Base-by-base conservation (phyloP, 2,329 filamentous ascomycete genomes). In the Xylariaceae sp. region DNA sequence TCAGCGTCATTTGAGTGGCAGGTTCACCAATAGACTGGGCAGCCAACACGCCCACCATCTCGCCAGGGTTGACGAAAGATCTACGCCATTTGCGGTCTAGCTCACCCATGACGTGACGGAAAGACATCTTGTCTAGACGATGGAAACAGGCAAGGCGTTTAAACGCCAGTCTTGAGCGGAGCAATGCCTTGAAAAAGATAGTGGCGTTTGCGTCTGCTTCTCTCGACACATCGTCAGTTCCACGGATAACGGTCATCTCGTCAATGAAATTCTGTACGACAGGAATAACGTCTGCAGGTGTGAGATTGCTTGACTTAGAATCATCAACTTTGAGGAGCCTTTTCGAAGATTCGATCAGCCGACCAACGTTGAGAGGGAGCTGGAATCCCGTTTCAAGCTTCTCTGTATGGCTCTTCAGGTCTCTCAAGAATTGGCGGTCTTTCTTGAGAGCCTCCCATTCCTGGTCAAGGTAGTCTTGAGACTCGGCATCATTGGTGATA, bases 11-110 rank as follows among this genome's bases (percentile, higher is more conserved):
- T 78, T 99, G 94, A 1, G 94, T 99, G 18, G 94, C 95, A 39
- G 94, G 94, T 73, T 99, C 94, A 76, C 94, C 94, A 69, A 99
- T 99, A 31, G 94, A 99, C 75, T 99, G 94, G 6, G 95, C 94
- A 58, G 94, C 94, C 65, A 99, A 77, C 18, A 99, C 94, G 75
- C 94, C 94, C 51, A 99, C 94, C 94, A 99, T 99, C 70, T 99
- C 95, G 68, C 95, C 94, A 44, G 94, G 93, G 63, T 86, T 90
- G 55, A 96, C 92, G 62, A 89, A 84, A 43, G 93, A 84, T 64
- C 88, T 87, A 34, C 89, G 83, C 81, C 96, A 99, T 56, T 91
- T 84, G 66, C 83, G 91, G 73, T 96, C 89, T 39, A 99, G 78
- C 63, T 96, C 92, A 60, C 94, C 94, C 38, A 99, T 72, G 43